Evolutionary conservation across 345 rosid genomes (phyloP).

Genomic region (Aegle marmelos): DNA sequence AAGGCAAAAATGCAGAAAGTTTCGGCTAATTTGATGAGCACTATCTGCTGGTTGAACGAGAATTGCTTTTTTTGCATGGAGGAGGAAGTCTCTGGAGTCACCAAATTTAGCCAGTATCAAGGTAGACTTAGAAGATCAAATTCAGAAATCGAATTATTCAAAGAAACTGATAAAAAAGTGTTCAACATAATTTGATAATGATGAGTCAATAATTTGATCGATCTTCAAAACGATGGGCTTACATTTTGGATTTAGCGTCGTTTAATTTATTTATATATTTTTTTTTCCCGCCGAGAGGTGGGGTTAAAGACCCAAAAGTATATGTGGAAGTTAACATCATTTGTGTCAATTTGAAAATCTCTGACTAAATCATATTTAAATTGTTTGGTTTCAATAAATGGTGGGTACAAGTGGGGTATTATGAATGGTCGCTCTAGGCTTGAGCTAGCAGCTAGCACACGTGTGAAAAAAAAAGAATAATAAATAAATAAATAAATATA

Average conservation of each 20-base stretch:
- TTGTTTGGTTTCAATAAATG: neutral
- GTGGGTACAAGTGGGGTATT: neutral
- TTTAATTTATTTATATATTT: no score
- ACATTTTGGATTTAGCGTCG: neutral
- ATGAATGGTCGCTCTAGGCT: neutral
- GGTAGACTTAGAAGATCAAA: neutral
- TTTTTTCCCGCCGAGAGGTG: no score
- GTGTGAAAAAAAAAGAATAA: no score
- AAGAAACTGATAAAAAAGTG: neutral
- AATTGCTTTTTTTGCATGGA: neutral
- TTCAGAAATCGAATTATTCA: neutral
- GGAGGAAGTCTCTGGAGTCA: neutral
- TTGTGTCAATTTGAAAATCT: neutral
- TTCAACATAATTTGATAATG: neutral
- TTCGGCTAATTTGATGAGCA: neutral
- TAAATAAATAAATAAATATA: no score
- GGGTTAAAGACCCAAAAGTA: neutral
- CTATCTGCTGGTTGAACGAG: neutral
- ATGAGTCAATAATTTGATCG: neutral
- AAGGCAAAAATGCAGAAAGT: neutral
- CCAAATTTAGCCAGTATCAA: neutral
- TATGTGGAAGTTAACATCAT: neutral
- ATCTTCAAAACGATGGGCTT: neutral
- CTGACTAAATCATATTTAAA: slow-evolving; percentile 7
- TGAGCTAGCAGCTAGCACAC: neutral